These are phyloP conservation scores for Clausena lansium DNA, from an alignment of 345 rosid genomes.

Conservation along the genomic window DNA sequence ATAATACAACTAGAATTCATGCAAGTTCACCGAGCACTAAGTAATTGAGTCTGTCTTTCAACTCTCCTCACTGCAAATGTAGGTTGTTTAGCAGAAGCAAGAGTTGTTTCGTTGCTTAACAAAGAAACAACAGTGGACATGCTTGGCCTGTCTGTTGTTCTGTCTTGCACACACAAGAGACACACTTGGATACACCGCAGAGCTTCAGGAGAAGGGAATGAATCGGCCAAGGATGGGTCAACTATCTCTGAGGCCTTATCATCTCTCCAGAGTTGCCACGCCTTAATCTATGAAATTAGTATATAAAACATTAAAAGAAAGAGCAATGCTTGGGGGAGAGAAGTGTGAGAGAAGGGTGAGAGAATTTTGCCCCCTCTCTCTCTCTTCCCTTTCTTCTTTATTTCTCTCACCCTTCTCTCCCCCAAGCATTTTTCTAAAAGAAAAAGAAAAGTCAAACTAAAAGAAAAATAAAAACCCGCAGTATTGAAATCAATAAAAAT, in stretches of 20 bases:
- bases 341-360: too few species aligned
- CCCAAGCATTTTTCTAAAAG: too few species aligned
- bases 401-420: too few species aligned
- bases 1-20: neutral
- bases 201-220: neutral
- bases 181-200: slow-evolving; percentile 15
- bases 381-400: too few species aligned
- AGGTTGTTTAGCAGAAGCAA: slow-evolving; percentile 13
- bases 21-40: neutral
- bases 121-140: slow-evolving; percentile 10
- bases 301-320: too few species aligned
- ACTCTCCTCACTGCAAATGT: neutral
- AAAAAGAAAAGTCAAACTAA: too few species aligned
- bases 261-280: neutral
- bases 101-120: slow-evolving; percentile 10
- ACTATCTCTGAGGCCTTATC: slow-evolving; percentile 1
- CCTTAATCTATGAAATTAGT: neutral
- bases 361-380: too few species aligned
- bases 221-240: neutral
- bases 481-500: too few species aligned
- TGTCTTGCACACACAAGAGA: slow-evolving; percentile 13
- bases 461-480: too few species aligned
- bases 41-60: neutral
- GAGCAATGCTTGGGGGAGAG: too few species aligned
- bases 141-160: slow-evolving; percentile 10